Evolutionary conservation across 768 basidiomycete genomes (phyloP).

Genomic region (Tricholoma hemisulphureum): DNA sequence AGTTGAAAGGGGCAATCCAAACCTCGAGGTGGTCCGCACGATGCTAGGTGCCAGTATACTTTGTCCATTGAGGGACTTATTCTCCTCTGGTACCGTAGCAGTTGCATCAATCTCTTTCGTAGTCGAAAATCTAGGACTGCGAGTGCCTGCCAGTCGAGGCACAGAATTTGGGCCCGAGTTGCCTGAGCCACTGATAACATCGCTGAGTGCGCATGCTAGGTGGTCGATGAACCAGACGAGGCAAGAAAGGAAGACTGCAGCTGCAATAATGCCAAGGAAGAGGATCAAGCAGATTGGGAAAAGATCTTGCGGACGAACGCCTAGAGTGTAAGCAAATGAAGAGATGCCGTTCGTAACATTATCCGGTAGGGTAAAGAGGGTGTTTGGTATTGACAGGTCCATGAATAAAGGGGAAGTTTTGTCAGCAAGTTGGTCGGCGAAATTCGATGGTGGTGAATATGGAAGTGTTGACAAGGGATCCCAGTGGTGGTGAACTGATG

Average conservation of each 20-base stretch:
- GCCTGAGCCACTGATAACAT: slow-evolving; percentile 14
- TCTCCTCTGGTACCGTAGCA: slow-evolving; percentile 42
- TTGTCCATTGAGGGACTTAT: slow-evolving; percentile 45
- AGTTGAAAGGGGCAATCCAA: slow-evolving; percentile 23
- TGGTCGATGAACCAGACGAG: slow-evolving; percentile 74
- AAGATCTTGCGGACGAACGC: slow-evolving; percentile 77
- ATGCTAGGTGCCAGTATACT: slow-evolving; percentile 21
- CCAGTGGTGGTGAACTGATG: slow-evolving; percentile 54
- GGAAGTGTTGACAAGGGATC: slow-evolving; percentile 57
- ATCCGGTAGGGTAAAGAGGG: slow-evolving; percentile 67
- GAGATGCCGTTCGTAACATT: slow-evolving; percentile 67
- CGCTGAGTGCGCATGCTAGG: slow-evolving; percentile 38
- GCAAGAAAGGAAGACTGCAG: slow-evolving; percentile 65
- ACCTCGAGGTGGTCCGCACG: slow-evolving; percentile 25
- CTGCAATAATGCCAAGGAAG: slow-evolving; percentile 77
- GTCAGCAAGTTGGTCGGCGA: slow-evolving; percentile 71
- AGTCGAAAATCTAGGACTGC: slow-evolving; percentile 36
- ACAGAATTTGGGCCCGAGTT: slow-evolving; percentile 14
- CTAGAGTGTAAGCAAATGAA: slow-evolving; percentile 82
- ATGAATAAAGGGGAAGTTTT: slow-evolving; percentile 75
- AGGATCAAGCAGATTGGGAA: slow-evolving; percentile 80
- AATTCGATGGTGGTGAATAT: slow-evolving; percentile 67
- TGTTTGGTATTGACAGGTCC: slow-evolving; percentile 63
- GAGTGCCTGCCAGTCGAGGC: slow-evolving; percentile 29
- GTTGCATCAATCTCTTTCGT: slow-evolving; percentile 50